Percentiles rank a stretch among this genome's conserved stretches.
These are phyloP conservation scores for Pseudocohnilembus persalinus DNA, from an alignment of 169 alveolate species.

Conservation along the genomic window DNA sequence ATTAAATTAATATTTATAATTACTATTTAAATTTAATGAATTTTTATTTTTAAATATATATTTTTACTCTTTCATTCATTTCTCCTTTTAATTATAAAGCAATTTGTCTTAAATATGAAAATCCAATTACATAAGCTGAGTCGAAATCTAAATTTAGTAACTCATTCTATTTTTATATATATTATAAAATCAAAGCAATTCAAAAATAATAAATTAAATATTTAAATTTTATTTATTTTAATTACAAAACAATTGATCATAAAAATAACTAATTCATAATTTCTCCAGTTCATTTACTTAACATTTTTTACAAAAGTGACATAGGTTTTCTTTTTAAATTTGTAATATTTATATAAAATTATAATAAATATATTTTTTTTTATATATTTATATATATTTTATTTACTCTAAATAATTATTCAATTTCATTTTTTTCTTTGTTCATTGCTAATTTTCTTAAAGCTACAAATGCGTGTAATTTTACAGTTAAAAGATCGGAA, in stretches of 20 bases:
- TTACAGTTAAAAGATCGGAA: neutral
- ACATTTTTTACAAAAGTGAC: slow-evolving; percentile 17
- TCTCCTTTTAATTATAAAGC: slow-evolving; percentile 6
- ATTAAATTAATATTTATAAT: neutral
- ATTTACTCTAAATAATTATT: slow-evolving; percentile 18
- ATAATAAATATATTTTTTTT: neutral
- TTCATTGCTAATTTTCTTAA: slow-evolving; percentile 14
- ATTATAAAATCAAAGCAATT: too few relatives aligned
- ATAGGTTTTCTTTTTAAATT: slow-evolving; percentile 12
- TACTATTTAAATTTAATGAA: neutral
- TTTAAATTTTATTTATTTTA: too few relatives aligned
- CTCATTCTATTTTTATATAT: slow-evolving; percentile 2
- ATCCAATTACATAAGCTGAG: slow-evolving; percentile 14
- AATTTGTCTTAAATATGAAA: slow-evolving; percentile 28
- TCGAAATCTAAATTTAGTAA: neutral
- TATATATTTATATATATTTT: too few relatives aligned
- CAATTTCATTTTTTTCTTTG: slow-evolving; percentile 11
- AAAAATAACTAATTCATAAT: slow-evolving; percentile 18
- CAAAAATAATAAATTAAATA: too few relatives aligned
- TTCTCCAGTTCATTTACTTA: slow-evolving; percentile 18
- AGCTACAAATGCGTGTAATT: slow-evolving; percentile 11
- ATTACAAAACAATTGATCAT: slow-evolving; percentile 31
- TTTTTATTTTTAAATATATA: neutral
- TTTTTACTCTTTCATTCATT: neutral
- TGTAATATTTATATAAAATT: neutral